Base-by-base conservation (phyloP, 495 filamentous ascomycete species). In the Cryomyces antarcticus region DNA sequence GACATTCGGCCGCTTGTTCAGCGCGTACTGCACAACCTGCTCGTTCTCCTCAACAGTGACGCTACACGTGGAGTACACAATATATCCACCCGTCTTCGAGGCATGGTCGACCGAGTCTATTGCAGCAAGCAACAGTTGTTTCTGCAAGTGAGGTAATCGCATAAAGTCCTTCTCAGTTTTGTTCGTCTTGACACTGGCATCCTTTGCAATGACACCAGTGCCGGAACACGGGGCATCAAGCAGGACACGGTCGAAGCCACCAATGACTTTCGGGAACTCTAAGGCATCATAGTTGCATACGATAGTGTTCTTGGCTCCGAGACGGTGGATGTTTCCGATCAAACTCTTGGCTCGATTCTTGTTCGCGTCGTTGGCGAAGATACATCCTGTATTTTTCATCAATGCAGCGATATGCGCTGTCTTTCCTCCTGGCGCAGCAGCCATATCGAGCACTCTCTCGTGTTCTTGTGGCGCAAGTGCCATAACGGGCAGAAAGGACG, bases 401-500 rank as follows among this genome's bases (percentile, higher is more conserved):
- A 97, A 61, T 0, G 92, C 89, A 10, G 89, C 82, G 54, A 95
- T 84, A 58, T 96, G 83, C 3, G 92, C 95, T 6, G 86, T 93
- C 63, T 97, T 97, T 59, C 89, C 89, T 63, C 89, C 89, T 45
- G 89, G 89, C 47, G 89, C 89, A 45, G 89, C 74, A n/a, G 89
- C 85, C 89, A 97, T 97, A 65, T 84, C 77, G 41, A 92, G 81
- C 28, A 87, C 66, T 7, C 89, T 73, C 65, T 97, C 89, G 47
- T 86, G 70, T 58, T 92, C 82, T 58, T 96, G 89, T 0, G 89
- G 92, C 10, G 81, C 84, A 11, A 97, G 70, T 2, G 92, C 89
- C 85, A 97, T 96, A 51, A 93, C 87, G 50, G 89, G 89, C 28
- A 97, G 72, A 68, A 97, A 97, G 28, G 87, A 95, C 24, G 84